Evolutionary conservation across 1,284 basidiomycete genomes (phyloP), one percentile per base, ranked within the genome.

Genomic region (Rhodotorula sp.): DNA sequence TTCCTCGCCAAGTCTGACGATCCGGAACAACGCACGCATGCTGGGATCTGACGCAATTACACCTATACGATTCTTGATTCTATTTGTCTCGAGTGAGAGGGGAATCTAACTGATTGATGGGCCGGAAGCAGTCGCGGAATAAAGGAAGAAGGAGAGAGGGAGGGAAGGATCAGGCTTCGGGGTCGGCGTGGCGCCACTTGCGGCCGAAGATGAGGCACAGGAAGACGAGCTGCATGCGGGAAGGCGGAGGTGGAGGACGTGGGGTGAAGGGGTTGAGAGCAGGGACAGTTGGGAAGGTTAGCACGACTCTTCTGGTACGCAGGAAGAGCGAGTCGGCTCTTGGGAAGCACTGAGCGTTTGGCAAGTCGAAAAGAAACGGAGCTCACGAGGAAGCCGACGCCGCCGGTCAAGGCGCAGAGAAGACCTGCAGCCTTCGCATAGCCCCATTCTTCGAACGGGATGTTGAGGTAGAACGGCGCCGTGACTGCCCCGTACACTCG

Each of bases 381-480:
- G 53, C 64, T n/a, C 46, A 65, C 64, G n/a, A 65, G 28, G 10
- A 65, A 22, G 3, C 64, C 57, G 6, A 65, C n/a, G 10, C 64
- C 63, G 8, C 51, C 62, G 1, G 68, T 54, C 20, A 72, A 48
- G 22, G 44, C 68, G 3, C 55, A 68, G 10, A 69, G 51, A 22
- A 72, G 44, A 7, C 68, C 71, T 4, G 54, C 67, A 2, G 70
- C 70, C 31, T 64, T 64, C 10, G 59, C 57, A 24, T 62, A 48
- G 11, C 70, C 70, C 56, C 61, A 24, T 20, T 65, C 40, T n/a
- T 70, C 71, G 57, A 70, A 72, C 18, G 63, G 44, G n/a, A 66
- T 44, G 6, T 59, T 48, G 26, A 70, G 58, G 44, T 74, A 74
- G 65, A 74, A 74, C 16, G 72, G 72, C 26, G 65, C 69, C 8